Percentiles rank a stretch among this genome's conserved stretches.
These are phyloP conservation scores for Zhuliangozyma blackwelliae DNA, from an alignment of 1,139 yeast species.

Conservation along the genomic window DNA sequence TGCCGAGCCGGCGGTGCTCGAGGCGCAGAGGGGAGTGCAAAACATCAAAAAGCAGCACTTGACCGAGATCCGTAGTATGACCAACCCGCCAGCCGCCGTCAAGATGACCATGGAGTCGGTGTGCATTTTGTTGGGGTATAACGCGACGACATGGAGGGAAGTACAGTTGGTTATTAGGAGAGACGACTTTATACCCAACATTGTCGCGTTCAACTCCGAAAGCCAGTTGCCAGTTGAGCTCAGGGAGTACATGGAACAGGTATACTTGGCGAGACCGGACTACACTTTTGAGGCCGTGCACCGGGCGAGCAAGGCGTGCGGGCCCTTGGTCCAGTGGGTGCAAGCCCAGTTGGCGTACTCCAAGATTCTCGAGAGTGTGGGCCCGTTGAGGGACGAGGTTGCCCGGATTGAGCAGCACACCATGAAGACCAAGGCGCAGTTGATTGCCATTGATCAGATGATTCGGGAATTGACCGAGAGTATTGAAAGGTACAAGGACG, in stretches of 20 bases:
- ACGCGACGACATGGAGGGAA: constrained; percentile 72
- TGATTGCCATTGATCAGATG: constrained; percentile 80
- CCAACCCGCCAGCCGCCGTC: constrained; percentile 87
- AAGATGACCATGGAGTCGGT: constrained; percentile 86
- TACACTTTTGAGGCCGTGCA: constrained; percentile 73
- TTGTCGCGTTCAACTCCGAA: constrained; percentile 71
- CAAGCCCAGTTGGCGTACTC: constrained; percentile 78
- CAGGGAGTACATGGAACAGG: constrained; percentile 51
- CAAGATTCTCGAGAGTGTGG: constrained; percentile 62
- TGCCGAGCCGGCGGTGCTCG: constrained; percentile 82
- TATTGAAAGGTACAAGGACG: constrained; percentile 62
- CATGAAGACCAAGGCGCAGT: constrained; percentile 56
- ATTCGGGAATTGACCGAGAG: constrained; percentile 66
- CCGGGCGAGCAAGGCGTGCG: constrained; percentile 93
- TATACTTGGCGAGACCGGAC: constrained; percentile 59
- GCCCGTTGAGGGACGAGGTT: constrained; percentile 74
- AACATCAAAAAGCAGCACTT: constrained; percentile 90
- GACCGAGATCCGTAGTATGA: constrained; percentile 84
- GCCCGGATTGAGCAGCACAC: constrained; percentile 55
- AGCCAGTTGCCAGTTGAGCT: constrained; percentile 51
- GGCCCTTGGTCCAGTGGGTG: constrained; percentile 89
- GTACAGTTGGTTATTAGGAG: constrained; percentile 76
- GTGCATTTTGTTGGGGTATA: constrained; percentile 72
- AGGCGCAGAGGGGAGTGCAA: constrained; percentile 83
- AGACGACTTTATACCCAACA: constrained; percentile 84